Percentiles rank a stretch among this genome's conserved stretches.
Evolutionary conservation across 192 early-diverging fungal genomes (phyloP).

Genomic region (Diversispora eburnea): DNA sequence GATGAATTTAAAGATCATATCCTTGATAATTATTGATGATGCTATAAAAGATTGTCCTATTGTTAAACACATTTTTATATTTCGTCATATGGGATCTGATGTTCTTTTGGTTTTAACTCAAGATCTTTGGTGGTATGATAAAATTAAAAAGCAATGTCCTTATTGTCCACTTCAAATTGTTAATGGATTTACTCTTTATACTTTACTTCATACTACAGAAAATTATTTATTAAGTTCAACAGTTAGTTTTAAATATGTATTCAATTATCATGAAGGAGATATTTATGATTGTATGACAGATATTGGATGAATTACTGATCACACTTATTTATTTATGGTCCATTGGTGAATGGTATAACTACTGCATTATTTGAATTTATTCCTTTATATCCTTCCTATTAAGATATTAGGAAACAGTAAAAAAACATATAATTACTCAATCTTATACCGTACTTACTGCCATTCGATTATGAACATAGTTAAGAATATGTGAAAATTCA

Average conservation of each 20-base stretch:
- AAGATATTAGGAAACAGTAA: conserved; percentile 80
- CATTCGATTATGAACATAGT: conserved; percentile 86
- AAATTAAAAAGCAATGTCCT: conserved; percentile 72
- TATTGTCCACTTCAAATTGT: conserved; percentile 85
- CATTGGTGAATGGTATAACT: conserved; percentile 80
- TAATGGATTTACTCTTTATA: conserved; percentile 89
- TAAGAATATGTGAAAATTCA: conserved; percentile 71
- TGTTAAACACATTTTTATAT: conserved; percentile 84
- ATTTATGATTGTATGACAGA: conserved; percentile 93
- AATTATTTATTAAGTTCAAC: conserved; percentile 90
- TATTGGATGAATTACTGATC: conserved; percentile 86
- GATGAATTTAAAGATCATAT: conserved; percentile 92
- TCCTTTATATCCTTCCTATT: conserved; percentile 85
- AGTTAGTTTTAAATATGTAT: conserved; percentile 85
- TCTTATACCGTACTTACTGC: conserved; percentile 98
- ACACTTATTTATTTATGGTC: conserved; percentile 92
- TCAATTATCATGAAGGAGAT: conserved; percentile 89
- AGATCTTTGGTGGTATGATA: conserved; percentile 97
- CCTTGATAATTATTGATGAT: conserved; percentile 86
- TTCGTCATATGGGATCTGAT: conserved; percentile 80
- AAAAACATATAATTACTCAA: conserved; percentile 90
- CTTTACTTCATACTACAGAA: conserved; percentile 93
- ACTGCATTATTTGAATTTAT: conserved; percentile 93
- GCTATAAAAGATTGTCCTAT: conserved; percentile 76
- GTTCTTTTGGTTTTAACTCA: conserved; percentile 73